Evolutionary conservation across 352 stramenopile genomes (phyloP), one percentile per base, ranked within the genome.

Genomic region (Phytophthora fragariae): DNA sequence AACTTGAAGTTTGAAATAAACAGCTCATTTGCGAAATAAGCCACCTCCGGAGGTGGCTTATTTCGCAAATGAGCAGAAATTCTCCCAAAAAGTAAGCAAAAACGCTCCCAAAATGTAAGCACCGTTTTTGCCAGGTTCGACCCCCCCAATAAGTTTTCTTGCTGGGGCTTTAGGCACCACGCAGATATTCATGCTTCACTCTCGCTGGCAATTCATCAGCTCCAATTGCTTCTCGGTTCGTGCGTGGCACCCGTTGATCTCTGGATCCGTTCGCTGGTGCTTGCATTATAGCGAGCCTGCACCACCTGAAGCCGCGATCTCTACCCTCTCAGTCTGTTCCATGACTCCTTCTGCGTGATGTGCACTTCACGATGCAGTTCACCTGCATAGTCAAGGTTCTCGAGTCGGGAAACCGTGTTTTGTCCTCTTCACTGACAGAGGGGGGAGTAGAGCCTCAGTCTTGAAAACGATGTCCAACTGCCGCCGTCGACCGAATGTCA

Each of bases 401-500:
- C 57, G 39, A 27, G 19, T 15, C 14, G 24, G 50, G 21, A 21
- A 63, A 24, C 57, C 39, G 52, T 57, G 37, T 14, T 55, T 41
- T 61, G 61, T 49, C 9, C 31, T 37, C 14, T 27, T 10, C 37
- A 17, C 37, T 44, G 37, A 44, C 37, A 44, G 35, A 44, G 37
- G 10, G 11, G 37, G 41, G 41, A 0, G 19, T 5, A n/a, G 41
- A 50, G 15, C 41, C 57, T 69, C 67, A 70, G 53, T 73, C 44
- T 74, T 21, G 61, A 70, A 74, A 65, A 65, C 21, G 31, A 75
- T 75, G 68, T 29, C 62, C n/a, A 75, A 75, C 62, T 75, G 68
- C 27, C 68, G 68, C 46, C 68, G 68, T 24, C 46, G 65, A 27
- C 46, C 61, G 5, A 74, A 74, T 37, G 21, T 65, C 60, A 75